Conservation (phyloP, 257 asterid genomes). For the Gentiana dahurica region DNA sequence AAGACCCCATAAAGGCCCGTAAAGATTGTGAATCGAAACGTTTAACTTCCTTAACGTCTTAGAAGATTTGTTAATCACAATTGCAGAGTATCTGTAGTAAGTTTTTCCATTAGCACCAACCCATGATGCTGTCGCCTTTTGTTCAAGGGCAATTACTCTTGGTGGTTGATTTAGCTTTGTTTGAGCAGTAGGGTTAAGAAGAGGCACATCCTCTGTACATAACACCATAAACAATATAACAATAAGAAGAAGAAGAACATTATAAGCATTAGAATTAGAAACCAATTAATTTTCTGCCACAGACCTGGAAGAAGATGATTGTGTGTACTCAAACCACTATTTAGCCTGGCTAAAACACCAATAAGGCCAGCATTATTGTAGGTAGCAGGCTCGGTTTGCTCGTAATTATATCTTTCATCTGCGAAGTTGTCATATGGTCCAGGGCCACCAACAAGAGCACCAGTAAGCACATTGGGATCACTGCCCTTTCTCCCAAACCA, state of each 20-base stretch:
- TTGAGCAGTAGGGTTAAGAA: slow-evolving; percentile 28
- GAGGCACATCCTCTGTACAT: slow-evolving; percentile 42
- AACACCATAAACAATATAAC: neutral
- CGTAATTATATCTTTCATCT: slow-evolving; percentile 84
- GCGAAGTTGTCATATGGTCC: slow-evolving; percentile 97
- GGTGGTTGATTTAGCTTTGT: slow-evolving; percentile 38
- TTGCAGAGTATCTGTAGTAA: slow-evolving; percentile 70
- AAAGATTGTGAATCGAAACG: slow-evolving; percentile 53
- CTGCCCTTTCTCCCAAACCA: slow-evolving; percentile 74
- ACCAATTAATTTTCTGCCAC: neutral
- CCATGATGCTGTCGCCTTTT: slow-evolving; percentile 65
- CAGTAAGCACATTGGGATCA: slow-evolving; percentile 82
- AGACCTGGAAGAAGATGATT: slow-evolving; percentile 90
- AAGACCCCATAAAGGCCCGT: slow-evolving; percentile 97
- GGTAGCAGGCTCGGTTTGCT: slow-evolving; percentile 98
- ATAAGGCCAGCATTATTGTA: slow-evolving; percentile 88
- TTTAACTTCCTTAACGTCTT: slow-evolving; percentile 65
- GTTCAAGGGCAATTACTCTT: slow-evolving; percentile 34
- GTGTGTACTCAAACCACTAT: slow-evolving; percentile 58
- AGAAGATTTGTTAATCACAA: slow-evolving; percentile 63
- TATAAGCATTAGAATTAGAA: neutral
- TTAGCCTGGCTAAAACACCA: slow-evolving; percentile 79
- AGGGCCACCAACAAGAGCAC: slow-evolving; percentile 99
- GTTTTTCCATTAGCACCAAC: slow-evolving; percentile 38
- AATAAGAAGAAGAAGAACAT: neutral